Conservation (phyloP, 495 filamentous ascomycete genomes). For the Neurospora intermedia region DNA sequence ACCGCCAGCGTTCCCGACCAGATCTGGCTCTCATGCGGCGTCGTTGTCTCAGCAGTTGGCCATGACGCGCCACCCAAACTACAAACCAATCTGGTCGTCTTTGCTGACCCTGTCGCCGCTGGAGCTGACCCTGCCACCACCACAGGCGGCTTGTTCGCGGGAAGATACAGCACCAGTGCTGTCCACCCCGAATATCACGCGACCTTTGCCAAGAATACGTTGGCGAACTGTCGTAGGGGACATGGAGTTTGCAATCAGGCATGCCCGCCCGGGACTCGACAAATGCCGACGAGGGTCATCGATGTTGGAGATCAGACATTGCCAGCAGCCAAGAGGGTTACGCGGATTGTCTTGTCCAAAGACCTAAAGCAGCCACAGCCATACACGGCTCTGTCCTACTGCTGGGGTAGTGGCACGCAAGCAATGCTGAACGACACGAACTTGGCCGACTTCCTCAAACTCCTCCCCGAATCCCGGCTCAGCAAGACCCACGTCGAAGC, state of each 20-base stretch:
- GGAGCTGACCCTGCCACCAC: neutral
- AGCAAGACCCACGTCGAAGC: neutral
- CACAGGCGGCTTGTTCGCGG: neutral
- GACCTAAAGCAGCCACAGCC: neutral
- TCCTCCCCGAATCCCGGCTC: neutral
- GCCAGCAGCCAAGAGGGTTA: neutral
- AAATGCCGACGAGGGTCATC: slow-evolving; percentile 2
- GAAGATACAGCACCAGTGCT: neutral
- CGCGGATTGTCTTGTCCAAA: neutral
- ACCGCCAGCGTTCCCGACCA: neutral
- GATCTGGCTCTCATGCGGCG: slow-evolving; percentile 1
- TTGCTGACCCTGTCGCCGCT: neutral
- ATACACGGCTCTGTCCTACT: slow-evolving; percentile 4
- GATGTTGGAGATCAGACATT: neutral
- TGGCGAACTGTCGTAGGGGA: neutral
- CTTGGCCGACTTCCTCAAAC: neutral
- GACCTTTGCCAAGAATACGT: fast-evolving
- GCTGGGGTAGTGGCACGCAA: neutral
- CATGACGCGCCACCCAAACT: neutral
- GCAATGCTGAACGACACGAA: neutral
- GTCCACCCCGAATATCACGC: neutral
- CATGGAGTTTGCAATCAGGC: neutral
- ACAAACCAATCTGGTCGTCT: neutral
- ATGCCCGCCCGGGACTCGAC: neutral
- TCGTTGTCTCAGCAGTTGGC: neutral